These are phyloP conservation scores for Filosporella fistucella DNA, from an alignment of 495 filamentous ascomycete genomes.

Conservation along the genomic window DNA sequence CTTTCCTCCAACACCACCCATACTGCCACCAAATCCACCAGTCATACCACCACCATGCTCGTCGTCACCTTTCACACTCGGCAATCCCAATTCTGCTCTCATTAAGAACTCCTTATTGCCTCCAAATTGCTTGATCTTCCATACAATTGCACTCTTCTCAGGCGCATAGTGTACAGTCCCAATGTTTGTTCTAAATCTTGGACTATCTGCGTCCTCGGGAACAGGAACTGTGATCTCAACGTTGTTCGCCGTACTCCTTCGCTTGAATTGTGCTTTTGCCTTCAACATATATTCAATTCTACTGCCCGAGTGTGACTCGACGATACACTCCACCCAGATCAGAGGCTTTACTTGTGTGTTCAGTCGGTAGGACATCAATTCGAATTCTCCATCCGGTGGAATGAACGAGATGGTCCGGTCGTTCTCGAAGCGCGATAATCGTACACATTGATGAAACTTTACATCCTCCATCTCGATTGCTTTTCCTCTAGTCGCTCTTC, in stretches of 20 bases:
- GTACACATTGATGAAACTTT: slow-evolving; percentile 99
- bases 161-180: slow-evolving; percentile 98
- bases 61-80: slow-evolving; percentile 93
- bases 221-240: slow-evolving; percentile 98
- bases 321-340: slow-evolving; percentile 98
- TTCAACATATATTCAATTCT: slow-evolving; percentile 99
- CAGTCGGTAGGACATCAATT: slow-evolving; percentile 98
- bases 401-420: slow-evolving; percentile 99
- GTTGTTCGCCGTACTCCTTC: slow-evolving; percentile 95
- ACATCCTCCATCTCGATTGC: slow-evolving; percentile 99
- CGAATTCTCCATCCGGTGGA: slow-evolving; percentile 96
- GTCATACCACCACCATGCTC: slow-evolving; percentile 96
- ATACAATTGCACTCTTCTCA: slow-evolving; percentile 95
- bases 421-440: slow-evolving; percentile 94
- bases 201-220: slow-evolving; percentile 94
- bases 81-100: slow-evolving; percentile 94
- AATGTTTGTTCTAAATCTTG: slow-evolving; percentile 96
- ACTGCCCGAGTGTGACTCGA: slow-evolving; percentile 90
- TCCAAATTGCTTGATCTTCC: slow-evolving; percentile 99
- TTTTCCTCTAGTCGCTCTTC: slow-evolving; percentile 90
- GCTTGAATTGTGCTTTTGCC: slow-evolving; percentile 97
- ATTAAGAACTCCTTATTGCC: slow-evolving; percentile 98
- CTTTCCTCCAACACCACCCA: slow-evolving; percentile 79
- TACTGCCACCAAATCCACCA: slow-evolving; percentile 91
- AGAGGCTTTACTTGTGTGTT: slow-evolving; percentile 98